Base-by-base conservation (phyloP, 2,329 filamentous ascomycete genomes). In the Pseudogymnoascus sp. region DNA sequence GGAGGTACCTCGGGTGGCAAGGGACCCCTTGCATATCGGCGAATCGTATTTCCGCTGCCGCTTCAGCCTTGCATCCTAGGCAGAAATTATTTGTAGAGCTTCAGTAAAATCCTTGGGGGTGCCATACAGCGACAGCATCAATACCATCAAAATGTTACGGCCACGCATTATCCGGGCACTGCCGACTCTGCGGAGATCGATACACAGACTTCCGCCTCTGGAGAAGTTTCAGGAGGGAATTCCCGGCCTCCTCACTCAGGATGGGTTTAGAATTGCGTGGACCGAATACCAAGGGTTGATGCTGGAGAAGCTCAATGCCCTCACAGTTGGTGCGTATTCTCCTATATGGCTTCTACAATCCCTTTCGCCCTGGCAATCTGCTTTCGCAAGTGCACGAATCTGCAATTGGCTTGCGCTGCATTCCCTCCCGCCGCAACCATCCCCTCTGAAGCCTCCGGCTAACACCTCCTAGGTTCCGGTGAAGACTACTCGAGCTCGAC, bases 231-330 rank as follows among this genome's bases (percentile, higher is more conserved):
- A 68, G 8, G 64, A 80, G 50, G 83, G 81, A 65, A 80, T 96
- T 5, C 83, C 85, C n/a, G 84, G 85, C 13, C 81, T 97, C 65
- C 80, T 96, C 73, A 87, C 87, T 31, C 75, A 81, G 1, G 79
- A 83, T 61, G 90, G 84, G 63, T 96, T 90, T 76, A 78, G 88
- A 63, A 82, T 90, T 63, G 87, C 92, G 60, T 99, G 91, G 87
- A 87, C 83, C 35, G 81, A 92, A 72, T 96, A 97, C 78, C 92
- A 96, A 81, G 74, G 78, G 38, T 77, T 88, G 68, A 81, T 93
- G 71, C 76, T 93, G 62, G 80, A 91, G 67, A 89, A 89, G 76
- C 82, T 97, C 74, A 96, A 96, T 76, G 77, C 80, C 64, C 76
- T 89, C 71, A 88, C 85, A 66, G 84, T 82, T 67, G 92, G 93